Evolutionary conservation across 805 yeast species (phyloP).

Genomic region (Pichia cabralensis): DNA sequence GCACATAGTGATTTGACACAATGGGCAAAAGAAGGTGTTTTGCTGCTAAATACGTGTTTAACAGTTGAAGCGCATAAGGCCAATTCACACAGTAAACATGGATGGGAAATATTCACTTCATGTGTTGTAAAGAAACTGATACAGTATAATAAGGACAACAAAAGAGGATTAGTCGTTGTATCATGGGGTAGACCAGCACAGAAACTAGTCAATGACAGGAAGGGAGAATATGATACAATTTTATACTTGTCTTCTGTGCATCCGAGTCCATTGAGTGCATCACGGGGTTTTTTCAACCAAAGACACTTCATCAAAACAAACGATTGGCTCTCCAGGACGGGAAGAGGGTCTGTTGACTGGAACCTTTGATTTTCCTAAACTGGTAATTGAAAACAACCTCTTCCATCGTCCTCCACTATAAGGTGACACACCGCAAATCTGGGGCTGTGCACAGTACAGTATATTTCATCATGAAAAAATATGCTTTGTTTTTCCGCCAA

Average conservation of each 20-base stretch:
- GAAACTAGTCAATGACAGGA: constrained; percentile 25
- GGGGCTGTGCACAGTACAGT: no score
- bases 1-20: constrained; percentile 56
- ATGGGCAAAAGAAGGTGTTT: constrained; percentile 86
- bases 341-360: neutral
- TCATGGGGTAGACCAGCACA: constrained; percentile 47
- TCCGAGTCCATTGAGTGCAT: constrained; percentile 91
- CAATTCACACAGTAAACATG: constrained; percentile 79
- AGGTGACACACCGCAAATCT: no score
- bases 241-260: constrained; percentile 68
- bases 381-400: no score
- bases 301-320: constrained; percentile 2
- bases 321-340: neutral
- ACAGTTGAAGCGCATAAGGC: constrained; percentile 93
- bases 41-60: constrained; percentile 76
- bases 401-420: no score
- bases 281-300: constrained; percentile 60
- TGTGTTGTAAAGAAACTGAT: constrained; percentile 38
- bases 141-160: neutral
- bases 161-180: constrained; percentile 55
- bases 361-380: no score
- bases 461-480: no score
- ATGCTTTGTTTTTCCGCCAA: no score
- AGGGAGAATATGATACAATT: constrained; percentile 18
- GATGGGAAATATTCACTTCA: constrained; percentile 90